These are phyloP conservation scores for Solanum clarkiae DNA, from an alignment of 257 asterid genomes.

Conservation along the genomic window DNA sequence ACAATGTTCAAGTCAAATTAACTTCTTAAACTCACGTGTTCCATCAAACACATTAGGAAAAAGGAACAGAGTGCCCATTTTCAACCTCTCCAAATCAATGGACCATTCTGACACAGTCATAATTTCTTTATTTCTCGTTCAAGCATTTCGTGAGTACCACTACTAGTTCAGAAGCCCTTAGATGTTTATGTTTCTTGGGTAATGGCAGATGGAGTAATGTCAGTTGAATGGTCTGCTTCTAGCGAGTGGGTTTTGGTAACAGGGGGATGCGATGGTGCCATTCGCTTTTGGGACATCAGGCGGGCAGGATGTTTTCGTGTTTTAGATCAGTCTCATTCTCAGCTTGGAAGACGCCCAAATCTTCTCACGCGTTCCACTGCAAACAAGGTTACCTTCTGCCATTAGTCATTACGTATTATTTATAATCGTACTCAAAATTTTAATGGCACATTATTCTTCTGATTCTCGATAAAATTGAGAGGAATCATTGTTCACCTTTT, in stretches of 20 bases:
- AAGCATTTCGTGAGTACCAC: background rate
- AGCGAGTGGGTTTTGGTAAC: conserved; percentile 91
- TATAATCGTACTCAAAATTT: background rate
- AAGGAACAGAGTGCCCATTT: background rate
- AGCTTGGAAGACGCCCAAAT: conserved; percentile 87
- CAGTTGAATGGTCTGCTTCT: conserved; percentile 93
- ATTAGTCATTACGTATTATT: background rate
- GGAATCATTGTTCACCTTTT: background rate
- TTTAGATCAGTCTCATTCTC: conserved; percentile 79
- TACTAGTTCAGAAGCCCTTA: background rate
- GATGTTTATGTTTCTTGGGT: conserved; percentile 6
- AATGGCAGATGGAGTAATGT: conserved; percentile 86
- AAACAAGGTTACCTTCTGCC: conserved; percentile 49
- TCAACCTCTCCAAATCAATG: background rate
- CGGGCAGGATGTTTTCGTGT: conserved; percentile 94
- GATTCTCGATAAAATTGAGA: background rate
- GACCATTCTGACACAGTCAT: background rate
- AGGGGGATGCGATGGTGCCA: conserved; percentile 99
- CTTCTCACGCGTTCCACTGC: conserved; percentile 37
- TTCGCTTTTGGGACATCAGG: conserved; percentile 99
- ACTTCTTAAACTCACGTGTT: background rate
- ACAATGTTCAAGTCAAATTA: background rate
- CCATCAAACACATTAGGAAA: background rate
- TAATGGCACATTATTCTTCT: background rate
- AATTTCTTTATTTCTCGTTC: background rate